Base-by-base conservation (phyloP, 345 rosid species). In the Lepidium didymum region DNA sequence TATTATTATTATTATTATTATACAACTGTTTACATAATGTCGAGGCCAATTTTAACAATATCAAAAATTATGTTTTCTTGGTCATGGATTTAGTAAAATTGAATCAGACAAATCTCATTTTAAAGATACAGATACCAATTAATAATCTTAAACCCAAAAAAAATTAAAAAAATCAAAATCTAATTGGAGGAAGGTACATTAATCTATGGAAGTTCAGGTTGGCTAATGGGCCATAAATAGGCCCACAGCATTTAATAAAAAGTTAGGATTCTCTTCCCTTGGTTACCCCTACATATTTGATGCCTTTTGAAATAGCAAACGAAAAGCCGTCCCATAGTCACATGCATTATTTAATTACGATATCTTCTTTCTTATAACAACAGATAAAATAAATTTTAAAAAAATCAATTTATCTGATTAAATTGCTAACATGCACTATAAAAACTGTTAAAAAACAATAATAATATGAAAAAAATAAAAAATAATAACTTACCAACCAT, bases 401-500 rank as follows among this genome's bases (percentile, higher is more conserved):
- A n/a, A n/a, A n/a, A n/a, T n/a, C 5, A 21, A 8, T 3, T 14
- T 3, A 10, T 25, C 14, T 21, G 40, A 42, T 56, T 55, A 12
- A 40, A 9, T 40, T 16, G 16, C 15, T 60, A 60, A 27, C 57
- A 67, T 66, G 56, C 67, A 52, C 21, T 56, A 38, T 6, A 45
- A 38, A 56, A 53, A 52, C 23, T 45, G 33, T 5, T 67, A 50
- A 14, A 9, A 27, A 10, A 5, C 4, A 42, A 1, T 7, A 54
- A 21, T 8, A 34, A 13, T 8, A 42, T 8, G 8, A 35, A 57
- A 37, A n/a, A 23, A n/a, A n/a, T n/a, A n/a, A 8, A 44, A 54
- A 49, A 7, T 25, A 53, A 60, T 3, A 15, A 73, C 82, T 54
- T 63, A 89, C 96, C 96, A 89, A 75, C 96, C 96, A 77, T 89